phyloP scores from a whole-genome alignment of 192 early-diverging fungal genomes.

The Coemansia sp. region DNA sequence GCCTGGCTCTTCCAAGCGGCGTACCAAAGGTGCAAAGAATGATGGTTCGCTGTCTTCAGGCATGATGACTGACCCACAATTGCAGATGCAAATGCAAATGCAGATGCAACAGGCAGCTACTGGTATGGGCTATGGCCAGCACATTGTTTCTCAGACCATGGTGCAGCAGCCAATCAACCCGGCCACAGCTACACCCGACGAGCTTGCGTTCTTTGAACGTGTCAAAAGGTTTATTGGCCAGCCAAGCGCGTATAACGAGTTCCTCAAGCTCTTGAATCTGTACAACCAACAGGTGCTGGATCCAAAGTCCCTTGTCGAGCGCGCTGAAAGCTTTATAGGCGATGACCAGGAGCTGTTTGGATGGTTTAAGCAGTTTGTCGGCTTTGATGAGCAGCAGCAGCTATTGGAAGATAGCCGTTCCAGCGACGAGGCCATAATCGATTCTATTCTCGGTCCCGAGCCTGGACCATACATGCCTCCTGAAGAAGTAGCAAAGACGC shows the following conservation, averaged over 20 bases:
- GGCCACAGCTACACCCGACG: conserved; percentile 64
- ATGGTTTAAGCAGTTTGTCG: conserved; percentile 84
- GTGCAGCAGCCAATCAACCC: conserved; percentile 30
- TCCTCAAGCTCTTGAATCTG: conserved; percentile 91
- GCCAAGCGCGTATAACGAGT: conserved; percentile 91
- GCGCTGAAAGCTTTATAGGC: conserved; percentile 81
- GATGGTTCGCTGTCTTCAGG: conserved; percentile 7
- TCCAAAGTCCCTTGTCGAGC: conserved; percentile 77
- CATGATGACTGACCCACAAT: too few relatives aligned
- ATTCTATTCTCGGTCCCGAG: conserved; percentile 44
- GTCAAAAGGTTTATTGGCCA: conserved; percentile 84
- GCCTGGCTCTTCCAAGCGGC: conserved; percentile 37
- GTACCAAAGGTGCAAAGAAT: conserved; percentile 32
- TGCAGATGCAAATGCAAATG: conserved; percentile 1
- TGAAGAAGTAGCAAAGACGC: conserved; percentile 47
- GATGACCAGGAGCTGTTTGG: conserved; percentile 84
- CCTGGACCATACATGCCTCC: conserved; percentile 38
- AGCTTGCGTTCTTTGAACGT: conserved; percentile 92
- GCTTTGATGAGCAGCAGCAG: conserved; percentile 53
- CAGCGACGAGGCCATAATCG: conserved; percentile 43
- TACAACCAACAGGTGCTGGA: conserved; percentile 94
- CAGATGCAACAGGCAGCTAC: not conserved
- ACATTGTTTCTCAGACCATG: not conserved
- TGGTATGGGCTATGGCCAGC: conserved; percentile 18
- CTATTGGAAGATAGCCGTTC: conserved; percentile 44